These are phyloP conservation scores for Prunus dulcis DNA, from an alignment of 306 rosid genomes.

Conservation along the genomic window DNA sequence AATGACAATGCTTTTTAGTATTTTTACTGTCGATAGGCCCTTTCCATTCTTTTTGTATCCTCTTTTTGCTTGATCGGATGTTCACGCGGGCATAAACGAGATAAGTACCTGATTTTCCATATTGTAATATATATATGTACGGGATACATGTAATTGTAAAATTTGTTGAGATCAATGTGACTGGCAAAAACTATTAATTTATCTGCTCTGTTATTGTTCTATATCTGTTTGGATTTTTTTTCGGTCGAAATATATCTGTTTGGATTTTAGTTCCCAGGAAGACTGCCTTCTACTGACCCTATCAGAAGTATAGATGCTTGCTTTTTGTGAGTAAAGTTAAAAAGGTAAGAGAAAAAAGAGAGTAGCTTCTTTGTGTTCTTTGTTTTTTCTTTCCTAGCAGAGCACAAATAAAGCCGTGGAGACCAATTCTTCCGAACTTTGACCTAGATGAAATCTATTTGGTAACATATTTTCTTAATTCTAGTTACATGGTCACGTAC, in stretches of 20 bases:
- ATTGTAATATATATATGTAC: slow-evolving; percentile 32
- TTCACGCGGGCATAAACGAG: slow-evolving; percentile 24
- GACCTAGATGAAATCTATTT: no score
- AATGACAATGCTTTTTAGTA: slow-evolving; percentile 17
- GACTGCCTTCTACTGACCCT: background rate
- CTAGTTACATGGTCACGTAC: no score
- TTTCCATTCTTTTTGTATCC: slow-evolving; percentile 22
- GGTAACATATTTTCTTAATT: no score
- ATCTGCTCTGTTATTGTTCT: background rate
- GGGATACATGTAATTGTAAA: slow-evolving; percentile 31
- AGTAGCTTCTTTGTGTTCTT: no score
- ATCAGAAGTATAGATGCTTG: no score
- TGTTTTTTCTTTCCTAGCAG: no score
- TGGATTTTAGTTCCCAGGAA: background rate
- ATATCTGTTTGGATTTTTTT: background rate
- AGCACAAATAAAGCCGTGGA: no score
- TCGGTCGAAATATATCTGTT: background rate
- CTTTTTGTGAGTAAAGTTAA: no score
- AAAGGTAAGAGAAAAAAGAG: no score
- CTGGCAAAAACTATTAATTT: slow-evolving; percentile 10
- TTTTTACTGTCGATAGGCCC: slow-evolving; percentile 23
- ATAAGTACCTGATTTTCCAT: slow-evolving; percentile 30
- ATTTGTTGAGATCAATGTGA: slow-evolving; percentile 29
- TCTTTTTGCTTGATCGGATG: slow-evolving; percentile 20
- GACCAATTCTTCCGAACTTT: no score